Percentiles rank a stretch among this genome's conserved stretches.
Evolutionary conservation across 2,329 filamentous ascomycete species (phyloP).

Genomic region (Lachnellula suecica): DNA sequence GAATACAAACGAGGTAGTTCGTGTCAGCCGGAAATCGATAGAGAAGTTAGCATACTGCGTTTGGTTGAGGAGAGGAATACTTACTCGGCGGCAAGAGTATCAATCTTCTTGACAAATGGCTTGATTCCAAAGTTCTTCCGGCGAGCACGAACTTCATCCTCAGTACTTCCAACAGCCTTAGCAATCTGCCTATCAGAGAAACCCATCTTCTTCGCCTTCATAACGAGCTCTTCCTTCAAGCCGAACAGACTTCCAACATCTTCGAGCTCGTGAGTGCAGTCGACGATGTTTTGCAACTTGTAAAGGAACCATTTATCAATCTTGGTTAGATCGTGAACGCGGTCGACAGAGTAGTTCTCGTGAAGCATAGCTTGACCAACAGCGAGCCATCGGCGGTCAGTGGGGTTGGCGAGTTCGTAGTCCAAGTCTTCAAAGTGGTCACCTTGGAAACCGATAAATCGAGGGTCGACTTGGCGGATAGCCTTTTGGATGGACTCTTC

Average conservation of each 20-base stretch:
- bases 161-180: slow-evolving; percentile 76
- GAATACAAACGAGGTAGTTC: slow-evolving; percentile 4
- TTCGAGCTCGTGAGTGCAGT: slow-evolving; percentile 84
- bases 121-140: slow-evolving; percentile 84
- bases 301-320: slow-evolving; percentile 99
- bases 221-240: slow-evolving; percentile 83
- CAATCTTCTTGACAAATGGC: slow-evolving; percentile 98
- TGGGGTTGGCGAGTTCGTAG: slow-evolving; percentile 85
- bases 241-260: slow-evolving; percentile 78
- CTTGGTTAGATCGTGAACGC: slow-evolving; percentile 90
- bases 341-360: slow-evolving; percentile 91
- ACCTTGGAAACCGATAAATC: slow-evolving; percentile 89
- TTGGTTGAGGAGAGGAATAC: background rate
- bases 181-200: slow-evolving; percentile 98
- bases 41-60: background rate
- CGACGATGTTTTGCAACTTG: slow-evolving; percentile 96
- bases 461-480: slow-evolving; percentile 93
- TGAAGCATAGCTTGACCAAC: slow-evolving; percentile 98
- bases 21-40: slow-evolving; percentile 8
- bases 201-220: slow-evolving; percentile 94
- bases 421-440: slow-evolving; percentile 94
- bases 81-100: slow-evolving; percentile 86
- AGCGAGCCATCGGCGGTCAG: slow-evolving; percentile 94
- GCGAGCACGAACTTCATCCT: slow-evolving; percentile 84
- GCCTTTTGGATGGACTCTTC: slow-evolving; percentile 99